Conservation (phyloP, 2,329 filamentous ascomycete species). For the Trichoderma sp. region DNA sequence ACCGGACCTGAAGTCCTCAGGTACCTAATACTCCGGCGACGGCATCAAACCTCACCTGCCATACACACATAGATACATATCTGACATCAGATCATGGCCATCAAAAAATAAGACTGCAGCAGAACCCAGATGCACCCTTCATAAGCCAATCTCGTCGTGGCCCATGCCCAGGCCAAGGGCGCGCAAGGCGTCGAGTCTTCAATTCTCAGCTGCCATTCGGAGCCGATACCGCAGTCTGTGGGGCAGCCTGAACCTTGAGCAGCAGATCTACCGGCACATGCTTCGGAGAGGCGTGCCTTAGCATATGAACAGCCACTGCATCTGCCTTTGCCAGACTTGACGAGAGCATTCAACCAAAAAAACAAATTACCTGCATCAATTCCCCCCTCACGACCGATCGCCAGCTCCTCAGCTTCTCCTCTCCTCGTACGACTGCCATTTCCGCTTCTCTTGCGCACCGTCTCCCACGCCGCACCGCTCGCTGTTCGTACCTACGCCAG, state of each 20-base stretch:
- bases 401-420: not conserved
- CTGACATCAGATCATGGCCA: not conserved
- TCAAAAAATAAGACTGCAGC: not conserved
- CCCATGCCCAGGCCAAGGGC: not conserved
- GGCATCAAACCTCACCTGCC: no score
- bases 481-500: not conserved
- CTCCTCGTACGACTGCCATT: not conserved
- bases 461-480: not conserved
- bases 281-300: slow-evolving; percentile 10
- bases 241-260: slow-evolving; percentile 20
- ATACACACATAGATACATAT: no score
- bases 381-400: not conserved
- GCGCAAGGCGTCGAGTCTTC: not conserved
- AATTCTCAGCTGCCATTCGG: slow-evolving; percentile 19
- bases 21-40: no score
- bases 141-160: not conserved
- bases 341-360: not conserved
- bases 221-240: slow-evolving; percentile 30
- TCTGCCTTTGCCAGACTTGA: slow-evolving; percentile 4
- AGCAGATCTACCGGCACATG: slow-evolving; percentile 28
- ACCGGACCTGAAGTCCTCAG: no score
- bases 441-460: not conserved
- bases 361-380: not conserved
- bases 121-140: not conserved
- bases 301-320: not conserved